These are phyloP conservation scores for Mucor mucedo DNA, from an alignment of 371 early-diverging fungal genomes.

Conservation along the genomic window DNA sequence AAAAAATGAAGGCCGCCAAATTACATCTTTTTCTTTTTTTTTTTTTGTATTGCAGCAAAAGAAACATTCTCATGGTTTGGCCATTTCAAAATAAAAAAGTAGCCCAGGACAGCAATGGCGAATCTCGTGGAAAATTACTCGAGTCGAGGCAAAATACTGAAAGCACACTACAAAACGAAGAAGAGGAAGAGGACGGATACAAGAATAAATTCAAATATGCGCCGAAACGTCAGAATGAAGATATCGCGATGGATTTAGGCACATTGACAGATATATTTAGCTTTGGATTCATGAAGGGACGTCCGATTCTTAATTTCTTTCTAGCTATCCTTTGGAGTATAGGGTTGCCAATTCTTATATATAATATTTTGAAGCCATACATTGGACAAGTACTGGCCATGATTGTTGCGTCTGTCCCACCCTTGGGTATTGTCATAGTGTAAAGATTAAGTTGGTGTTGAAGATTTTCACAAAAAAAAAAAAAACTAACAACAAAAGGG, in stretches of 20 bases:
- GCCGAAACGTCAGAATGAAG: constrained; percentile 22
- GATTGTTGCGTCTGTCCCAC: constrained; percentile 37
- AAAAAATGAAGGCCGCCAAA: not conserved
- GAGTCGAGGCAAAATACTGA: not conserved
- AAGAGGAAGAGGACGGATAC: constrained; percentile 12
- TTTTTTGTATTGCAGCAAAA: not conserved
- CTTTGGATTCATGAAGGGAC: constrained; percentile 33
- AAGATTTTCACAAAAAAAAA: not conserved
- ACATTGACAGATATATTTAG: constrained; percentile 30
- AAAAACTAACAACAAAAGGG: not conserved
- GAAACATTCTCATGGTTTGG: constrained; percentile 11
- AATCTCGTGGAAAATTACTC: constrained; percentile 4
- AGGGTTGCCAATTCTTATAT: constrained; percentile 34
- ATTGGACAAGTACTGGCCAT: constrained; percentile 36
- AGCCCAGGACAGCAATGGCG: not conserved
- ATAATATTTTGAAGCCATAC: constrained; percentile 25
- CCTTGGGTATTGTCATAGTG: constrained; percentile 30
- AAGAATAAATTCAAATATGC: constrained; percentile 16
- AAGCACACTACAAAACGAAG: not conserved
- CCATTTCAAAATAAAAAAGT: constrained; percentile 10
- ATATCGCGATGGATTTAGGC: constrained; percentile 35
- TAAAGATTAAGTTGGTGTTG: constrained; percentile 5
- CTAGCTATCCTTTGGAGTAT: constrained; percentile 37
- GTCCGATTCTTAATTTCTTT: constrained; percentile 35
- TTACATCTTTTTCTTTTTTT: constrained; percentile 11